A percentile compares a stretch with the other conserved stretches of the same genome.
Evolutionary conservation across 2,329 filamentous ascomycete species (phyloP).

Genomic region (Penicillium sp.): DNA sequence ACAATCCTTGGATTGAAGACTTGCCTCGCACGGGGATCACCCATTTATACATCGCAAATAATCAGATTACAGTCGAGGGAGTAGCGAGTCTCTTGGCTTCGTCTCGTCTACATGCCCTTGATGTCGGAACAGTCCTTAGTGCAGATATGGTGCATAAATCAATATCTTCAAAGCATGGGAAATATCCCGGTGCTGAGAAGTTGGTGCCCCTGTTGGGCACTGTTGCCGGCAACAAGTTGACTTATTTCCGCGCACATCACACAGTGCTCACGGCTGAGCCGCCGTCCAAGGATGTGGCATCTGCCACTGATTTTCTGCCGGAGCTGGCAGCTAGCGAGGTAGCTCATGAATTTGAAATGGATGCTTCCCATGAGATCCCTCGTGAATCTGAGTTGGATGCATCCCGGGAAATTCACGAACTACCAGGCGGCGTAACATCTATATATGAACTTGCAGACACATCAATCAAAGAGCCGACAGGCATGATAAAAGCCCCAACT

Average conservation of each 20-base stretch:
- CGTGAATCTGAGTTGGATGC: slow-evolving; percentile 28
- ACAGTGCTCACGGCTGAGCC: slow-evolving; percentile 48
- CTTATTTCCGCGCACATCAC: slow-evolving; percentile 54
- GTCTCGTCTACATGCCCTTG: slow-evolving; percentile 50
- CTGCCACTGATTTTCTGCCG: slow-evolving; percentile 26
- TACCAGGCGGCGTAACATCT: slow-evolving; percentile 26
- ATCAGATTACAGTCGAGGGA: slow-evolving; percentile 53
- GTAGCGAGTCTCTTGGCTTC: slow-evolving; percentile 51
- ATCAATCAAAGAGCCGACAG: slow-evolving; percentile 13
- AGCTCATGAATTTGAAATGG: slow-evolving; percentile 26
- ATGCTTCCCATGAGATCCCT: slow-evolving; percentile 22
- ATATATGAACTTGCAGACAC: slow-evolving; percentile 41
- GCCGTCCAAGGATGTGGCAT: slow-evolving; percentile 28
- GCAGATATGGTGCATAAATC: slow-evolving; percentile 24
- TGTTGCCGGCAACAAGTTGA: slow-evolving; percentile 46
- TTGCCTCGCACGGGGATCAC: slow-evolving; percentile 53
- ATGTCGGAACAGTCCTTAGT: slow-evolving; percentile 48
- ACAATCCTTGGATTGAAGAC: slow-evolving; percentile 53
- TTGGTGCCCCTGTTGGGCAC: slow-evolving; percentile 49
- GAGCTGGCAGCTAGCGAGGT: slow-evolving; percentile 31
- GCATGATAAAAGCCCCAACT: not conserved
- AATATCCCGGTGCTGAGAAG: slow-evolving; percentile 50
- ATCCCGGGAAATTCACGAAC: slow-evolving; percentile 30
- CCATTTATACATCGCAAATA: slow-evolving; percentile 56
- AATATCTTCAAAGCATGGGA: slow-evolving; percentile 9